phyloP scores from a whole-genome alignment of 768 basidiomycete species.

The Lactarius akahatsu region DNA sequence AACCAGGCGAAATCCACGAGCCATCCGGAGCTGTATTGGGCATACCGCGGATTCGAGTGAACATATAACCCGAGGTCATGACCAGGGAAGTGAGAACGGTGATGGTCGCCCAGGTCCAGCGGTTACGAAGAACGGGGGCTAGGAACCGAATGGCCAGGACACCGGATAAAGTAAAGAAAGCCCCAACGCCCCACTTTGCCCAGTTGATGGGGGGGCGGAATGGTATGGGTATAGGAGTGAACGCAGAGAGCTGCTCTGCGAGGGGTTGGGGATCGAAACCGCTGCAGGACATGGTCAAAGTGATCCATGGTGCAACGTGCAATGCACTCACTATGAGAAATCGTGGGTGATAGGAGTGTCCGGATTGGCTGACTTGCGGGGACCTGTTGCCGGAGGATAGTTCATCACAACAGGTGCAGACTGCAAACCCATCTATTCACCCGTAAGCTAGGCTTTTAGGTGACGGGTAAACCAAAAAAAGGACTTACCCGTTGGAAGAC shows the following conservation, averaged over 20 bases:
- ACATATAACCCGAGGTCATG: constrained; percentile 97
- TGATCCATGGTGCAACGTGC: background rate
- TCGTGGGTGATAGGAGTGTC: constrained; percentile 66
- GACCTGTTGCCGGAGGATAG: constrained; percentile 71
- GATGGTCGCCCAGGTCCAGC: constrained; percentile 74
- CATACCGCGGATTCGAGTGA: constrained; percentile 81
- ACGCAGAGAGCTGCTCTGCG: constrained; percentile 67
- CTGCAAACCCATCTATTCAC: constrained; percentile 67
- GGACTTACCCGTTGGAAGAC: constrained; percentile 75
- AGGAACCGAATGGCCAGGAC: constrained; percentile 58
- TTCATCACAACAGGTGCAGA: constrained; percentile 84
- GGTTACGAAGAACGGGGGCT: constrained; percentile 61
- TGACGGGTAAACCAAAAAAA: constrained; percentile 4
- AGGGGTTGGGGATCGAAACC: constrained; percentile 81
- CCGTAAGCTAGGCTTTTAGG: background rate
- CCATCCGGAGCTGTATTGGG: constrained; percentile 67
- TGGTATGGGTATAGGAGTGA: constrained; percentile 79
- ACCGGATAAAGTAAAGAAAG: constrained; percentile 47
- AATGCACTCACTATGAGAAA: constrained; percentile 61
- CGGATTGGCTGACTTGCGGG: constrained; percentile 57
- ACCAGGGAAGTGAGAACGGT: constrained; percentile 63
- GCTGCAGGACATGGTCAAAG: constrained; percentile 41
- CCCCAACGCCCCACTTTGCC: constrained; percentile 51
- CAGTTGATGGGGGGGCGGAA: constrained; percentile 79
- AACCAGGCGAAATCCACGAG: constrained; percentile 85